Evolutionary conservation across 345 rosid species (phyloP).

Genomic region (Anastatica hierochuntica): DNA sequence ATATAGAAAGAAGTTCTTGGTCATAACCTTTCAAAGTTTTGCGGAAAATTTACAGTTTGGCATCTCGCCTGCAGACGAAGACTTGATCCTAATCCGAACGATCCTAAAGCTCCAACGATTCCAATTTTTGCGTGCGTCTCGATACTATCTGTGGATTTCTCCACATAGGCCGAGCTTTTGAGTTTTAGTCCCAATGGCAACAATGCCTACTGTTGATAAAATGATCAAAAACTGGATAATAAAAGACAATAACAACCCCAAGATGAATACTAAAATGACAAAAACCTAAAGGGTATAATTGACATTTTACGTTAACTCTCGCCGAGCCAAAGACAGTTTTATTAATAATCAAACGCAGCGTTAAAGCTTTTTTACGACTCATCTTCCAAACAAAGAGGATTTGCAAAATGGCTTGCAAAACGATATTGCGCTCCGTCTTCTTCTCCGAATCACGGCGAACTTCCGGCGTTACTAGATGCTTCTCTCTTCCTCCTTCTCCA

Average conservation of each 20-base stretch:
- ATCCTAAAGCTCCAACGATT: too few relatives aligned
- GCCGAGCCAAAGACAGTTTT: background rate
- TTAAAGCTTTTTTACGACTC: background rate
- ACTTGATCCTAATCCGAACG: too few relatives aligned
- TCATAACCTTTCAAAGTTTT: too few relatives aligned
- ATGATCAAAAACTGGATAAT: background rate
- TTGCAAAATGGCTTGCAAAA: constrained; percentile 58
- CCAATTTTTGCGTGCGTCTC: too few relatives aligned
- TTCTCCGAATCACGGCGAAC: constrained; percentile 45
- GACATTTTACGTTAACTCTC: constrained; percentile 8
- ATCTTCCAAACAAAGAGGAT: background rate
- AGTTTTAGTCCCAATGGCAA: too few relatives aligned
- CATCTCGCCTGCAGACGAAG: too few relatives aligned
- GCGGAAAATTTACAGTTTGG: too few relatives aligned
- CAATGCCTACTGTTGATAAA: background rate
- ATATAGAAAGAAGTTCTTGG: too few relatives aligned
- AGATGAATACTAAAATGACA: background rate
- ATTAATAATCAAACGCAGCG: constrained; percentile 8
- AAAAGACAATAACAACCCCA: background rate
- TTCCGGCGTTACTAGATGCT: constrained; percentile 25
- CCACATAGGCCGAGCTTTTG: too few relatives aligned
- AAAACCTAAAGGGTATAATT: background rate
- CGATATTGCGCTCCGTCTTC: constrained; percentile 49
- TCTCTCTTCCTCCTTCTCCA: constrained; percentile 27
- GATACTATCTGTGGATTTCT: too few relatives aligned